Base-by-base conservation (phyloP, 371 early-diverging fungal genomes). In the Mucor sp. region DNA sequence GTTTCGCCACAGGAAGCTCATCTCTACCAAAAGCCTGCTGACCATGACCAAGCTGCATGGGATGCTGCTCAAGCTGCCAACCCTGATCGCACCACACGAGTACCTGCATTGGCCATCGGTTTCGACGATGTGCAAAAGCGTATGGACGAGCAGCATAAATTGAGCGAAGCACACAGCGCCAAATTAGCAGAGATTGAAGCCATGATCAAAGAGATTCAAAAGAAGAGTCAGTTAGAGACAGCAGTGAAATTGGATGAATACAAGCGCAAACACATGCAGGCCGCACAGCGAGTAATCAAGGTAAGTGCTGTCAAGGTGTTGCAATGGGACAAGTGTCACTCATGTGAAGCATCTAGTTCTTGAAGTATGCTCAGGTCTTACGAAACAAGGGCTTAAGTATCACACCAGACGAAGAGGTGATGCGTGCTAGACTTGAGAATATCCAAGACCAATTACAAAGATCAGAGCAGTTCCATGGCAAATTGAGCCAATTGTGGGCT, bases 41-140 rank as follows among this genome's bases (percentile, higher is more conserved):
- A 87, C 63, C 85, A 92, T 15, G 94, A 96, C 63, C 69, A 82
- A n/a, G 79, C 77, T n/a, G 80, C 92, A 60, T 96, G 93, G 89
- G 80, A 89, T 56, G 92, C 91, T 58, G 97, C 97, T 6, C 86
- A 91, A 65, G 73, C 74, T 57, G 89, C 92, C 56, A 95, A 94
- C 62, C 97, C 97, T 0, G 94, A 96, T 69, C 91, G 90, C 8
- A 81, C 86, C 23, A 89, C 89, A 86, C 83, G 93, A 86, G 94
- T 95, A 0, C 95, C 95, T 12, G 94, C 91, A 3, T 71, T 94
- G 8, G 95, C 95, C 6, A 83, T 90, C 61, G 95, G 95, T 21
- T 95, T 94, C 64, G 93, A 87, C 0, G 95, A 93, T 63, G 75
- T 95, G 17, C 85, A 92, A 58, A 92, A 91, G 77, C 84, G 95